Percentiles rank a stretch among this genome's conserved stretches.
These are phyloP conservation scores for Triticum timopheevii DNA, from an alignment of 176 grass and related monocot genomes.

Conservation along the genomic window DNA sequence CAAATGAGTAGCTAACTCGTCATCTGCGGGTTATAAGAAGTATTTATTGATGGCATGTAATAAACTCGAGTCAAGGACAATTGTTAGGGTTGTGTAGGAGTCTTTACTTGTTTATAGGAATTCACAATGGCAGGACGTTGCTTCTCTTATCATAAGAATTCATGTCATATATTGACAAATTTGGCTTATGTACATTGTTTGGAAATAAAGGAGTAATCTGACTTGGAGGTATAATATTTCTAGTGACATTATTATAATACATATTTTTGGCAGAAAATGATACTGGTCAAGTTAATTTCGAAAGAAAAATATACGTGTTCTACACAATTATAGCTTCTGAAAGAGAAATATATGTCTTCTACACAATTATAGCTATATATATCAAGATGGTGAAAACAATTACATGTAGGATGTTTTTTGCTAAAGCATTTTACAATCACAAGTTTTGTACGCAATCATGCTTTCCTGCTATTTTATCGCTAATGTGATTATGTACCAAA, in stretches of 20 bases:
- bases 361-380: neutral
- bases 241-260: too few relatives aligned
- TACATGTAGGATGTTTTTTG: neutral
- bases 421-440: neutral
- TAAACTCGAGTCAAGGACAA: neutral
- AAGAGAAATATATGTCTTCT: neutral
- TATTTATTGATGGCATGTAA: neutral
- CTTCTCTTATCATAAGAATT: neutral
- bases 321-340: neutral
- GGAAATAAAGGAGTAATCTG: too few relatives aligned
- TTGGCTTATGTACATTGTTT: too few relatives aligned
- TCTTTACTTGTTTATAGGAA: neutral
- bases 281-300: neutral
- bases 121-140: neutral
- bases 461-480: too few relatives aligned
- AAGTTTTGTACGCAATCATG: too few relatives aligned
- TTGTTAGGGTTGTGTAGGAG: too few relatives aligned
- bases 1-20: neutral
- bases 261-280: neutral
- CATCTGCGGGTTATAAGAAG: neutral
- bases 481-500: too few relatives aligned
- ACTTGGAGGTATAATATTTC: too few relatives aligned
- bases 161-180: too few relatives aligned
- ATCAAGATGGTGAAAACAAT: neutral
- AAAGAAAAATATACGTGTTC: neutral